Conservation (phyloP, 768 basidiomycete genomes). For the Neoboletus brunneissimus region DNA sequence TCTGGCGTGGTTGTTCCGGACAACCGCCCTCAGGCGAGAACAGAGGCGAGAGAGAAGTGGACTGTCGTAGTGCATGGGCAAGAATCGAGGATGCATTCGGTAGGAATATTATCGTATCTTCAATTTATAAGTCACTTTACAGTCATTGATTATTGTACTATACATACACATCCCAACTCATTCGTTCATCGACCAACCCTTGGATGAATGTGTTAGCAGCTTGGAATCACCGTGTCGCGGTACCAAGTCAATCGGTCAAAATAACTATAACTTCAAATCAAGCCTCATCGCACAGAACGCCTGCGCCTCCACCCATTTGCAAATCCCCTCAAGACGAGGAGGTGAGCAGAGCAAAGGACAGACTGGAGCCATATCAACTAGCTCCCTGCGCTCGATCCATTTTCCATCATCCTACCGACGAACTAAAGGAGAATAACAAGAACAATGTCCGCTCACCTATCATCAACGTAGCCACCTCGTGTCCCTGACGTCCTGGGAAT, state of each 20-base stretch:
- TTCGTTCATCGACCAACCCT: neutral
- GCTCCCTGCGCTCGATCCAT: slow-evolving; percentile 25
- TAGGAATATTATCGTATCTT: slow-evolving; percentile 10
- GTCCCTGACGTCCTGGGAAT: slow-evolving; percentile 10
- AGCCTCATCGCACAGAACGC: slow-evolving; percentile 24
- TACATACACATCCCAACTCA: slow-evolving; percentile 10
- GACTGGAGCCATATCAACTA: slow-evolving; percentile 21
- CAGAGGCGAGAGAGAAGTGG: slow-evolving; percentile 4
- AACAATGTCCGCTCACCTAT: slow-evolving; percentile 4
- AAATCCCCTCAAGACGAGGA: slow-evolving; percentile 28
- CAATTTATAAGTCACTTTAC: neutral
- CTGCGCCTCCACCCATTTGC: slow-evolving; percentile 24
- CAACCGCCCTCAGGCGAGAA: slow-evolving; percentile 56
- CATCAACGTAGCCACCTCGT: neutral
- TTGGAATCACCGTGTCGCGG: neutral
- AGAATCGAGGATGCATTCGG: neutral
- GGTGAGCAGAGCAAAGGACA: slow-evolving; percentile 17
- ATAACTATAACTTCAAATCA: slow-evolving; percentile 32
- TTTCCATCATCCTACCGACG: slow-evolving; percentile 30
- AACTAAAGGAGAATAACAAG: neutral
- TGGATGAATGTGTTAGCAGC: slow-evolving; percentile 11
- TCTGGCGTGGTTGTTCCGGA: slow-evolving; percentile 75
- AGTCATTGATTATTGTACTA: slow-evolving; percentile 4
- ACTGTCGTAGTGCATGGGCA: neutral
- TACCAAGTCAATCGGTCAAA: slow-evolving; percentile 21